phyloP scores from a whole-genome alignment of 352 stramenopile genomes.

The Pythium guiyangense region DNA sequence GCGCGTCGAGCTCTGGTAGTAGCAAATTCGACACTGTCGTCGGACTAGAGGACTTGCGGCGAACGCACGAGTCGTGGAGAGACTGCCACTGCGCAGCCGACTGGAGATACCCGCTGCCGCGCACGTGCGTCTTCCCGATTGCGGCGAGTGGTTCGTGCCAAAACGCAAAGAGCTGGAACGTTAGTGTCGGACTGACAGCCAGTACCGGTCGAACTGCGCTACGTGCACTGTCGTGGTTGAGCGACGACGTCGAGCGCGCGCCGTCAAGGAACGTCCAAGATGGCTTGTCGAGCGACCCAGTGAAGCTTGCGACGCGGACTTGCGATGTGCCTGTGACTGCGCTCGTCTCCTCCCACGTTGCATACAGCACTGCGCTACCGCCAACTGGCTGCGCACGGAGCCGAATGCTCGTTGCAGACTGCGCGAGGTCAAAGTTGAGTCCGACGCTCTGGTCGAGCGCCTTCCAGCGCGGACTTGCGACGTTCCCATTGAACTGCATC shows the following conservation, averaged over 20 bases:
- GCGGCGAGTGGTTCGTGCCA: slow-evolving; percentile 44
- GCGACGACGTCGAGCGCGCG: slow-evolving; percentile 18
- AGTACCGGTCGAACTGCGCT: slow-evolving; percentile 27
- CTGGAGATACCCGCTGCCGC: slow-evolving; percentile 19
- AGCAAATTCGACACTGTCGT: slow-evolving; percentile 34
- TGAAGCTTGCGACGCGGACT: slow-evolving; percentile 36
- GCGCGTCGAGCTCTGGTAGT: slow-evolving; percentile 40
- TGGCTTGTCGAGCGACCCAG: neutral
- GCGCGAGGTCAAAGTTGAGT: slow-evolving; percentile 39
- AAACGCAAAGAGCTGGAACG: slow-evolving; percentile 19
- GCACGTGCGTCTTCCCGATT: slow-evolving; percentile 28
- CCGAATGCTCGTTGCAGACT: slow-evolving; percentile 42
- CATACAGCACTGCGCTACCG: slow-evolving; percentile 20
- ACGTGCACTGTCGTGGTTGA: slow-evolving; percentile 38
- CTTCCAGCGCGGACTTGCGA: slow-evolving; percentile 29
- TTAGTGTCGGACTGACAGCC: slow-evolving; percentile 1
- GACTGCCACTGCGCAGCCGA: slow-evolving; percentile 37
- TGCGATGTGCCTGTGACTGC: slow-evolving; percentile 21
- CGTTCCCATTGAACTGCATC: slow-evolving; percentile 40
- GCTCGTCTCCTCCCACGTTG: slow-evolving; percentile 51
- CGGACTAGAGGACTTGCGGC: slow-evolving; percentile 29
- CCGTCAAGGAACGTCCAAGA: slow-evolving; percentile 44
- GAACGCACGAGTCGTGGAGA: slow-evolving; percentile 41
- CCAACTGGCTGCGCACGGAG: slow-evolving; percentile 17
- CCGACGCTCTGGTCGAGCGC: slow-evolving; percentile 26